Evolutionary conservation across 352 stramenopile species (phyloP).

Genomic region (Globisporangium solare): DNA sequence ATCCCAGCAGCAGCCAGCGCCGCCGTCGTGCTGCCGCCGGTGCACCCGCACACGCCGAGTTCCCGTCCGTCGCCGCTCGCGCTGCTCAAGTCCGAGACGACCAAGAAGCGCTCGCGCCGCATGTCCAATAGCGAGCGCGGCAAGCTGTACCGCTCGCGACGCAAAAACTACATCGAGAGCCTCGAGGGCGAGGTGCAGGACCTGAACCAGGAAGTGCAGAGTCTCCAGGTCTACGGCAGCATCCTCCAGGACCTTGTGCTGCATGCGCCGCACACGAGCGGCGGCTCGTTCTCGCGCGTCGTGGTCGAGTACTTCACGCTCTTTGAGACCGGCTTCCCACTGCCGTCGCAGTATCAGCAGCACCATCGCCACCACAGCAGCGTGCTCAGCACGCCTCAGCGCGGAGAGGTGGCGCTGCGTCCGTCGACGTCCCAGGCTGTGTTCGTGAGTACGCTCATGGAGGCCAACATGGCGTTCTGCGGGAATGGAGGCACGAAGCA

Average conservation of each 20-base stretch:
- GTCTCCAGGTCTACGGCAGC: conserved; percentile 18
- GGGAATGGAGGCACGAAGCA: conserved; percentile 6
- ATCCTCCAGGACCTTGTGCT: conserved; percentile 16
- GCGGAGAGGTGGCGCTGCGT: not conserved
- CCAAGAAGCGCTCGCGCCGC: conserved; percentile 8
- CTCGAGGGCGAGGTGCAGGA: conserved; percentile 21
- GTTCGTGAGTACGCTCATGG: conserved; percentile 13
- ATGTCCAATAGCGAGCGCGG: conserved; percentile 35
- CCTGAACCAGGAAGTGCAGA: conserved; percentile 19
- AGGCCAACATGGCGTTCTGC: conserved; percentile 13
- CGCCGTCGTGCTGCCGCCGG: no score
- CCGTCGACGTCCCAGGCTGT: conserved; percentile 11
- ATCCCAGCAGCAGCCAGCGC: no score
- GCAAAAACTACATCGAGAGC: conserved; percentile 27
- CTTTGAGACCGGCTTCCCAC: conserved; percentile 5
- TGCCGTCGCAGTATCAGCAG: not conserved
- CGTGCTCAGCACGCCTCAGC: no score
- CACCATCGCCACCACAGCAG: no score
- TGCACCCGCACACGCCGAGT: not conserved
- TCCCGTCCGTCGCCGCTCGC: not conserved
- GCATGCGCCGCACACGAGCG: conserved; percentile 1
- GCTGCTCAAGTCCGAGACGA: not conserved
- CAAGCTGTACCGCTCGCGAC: conserved; percentile 28
- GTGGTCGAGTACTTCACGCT: conserved; percentile 13
- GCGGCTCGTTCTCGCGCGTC: conserved; percentile 9